A percentile compares a stretch with the other conserved stretches of the same genome.
Evolutionary conservation across 2,329 filamentous ascomycete species (phyloP).

Genomic region (Grosmannia serpens): DNA sequence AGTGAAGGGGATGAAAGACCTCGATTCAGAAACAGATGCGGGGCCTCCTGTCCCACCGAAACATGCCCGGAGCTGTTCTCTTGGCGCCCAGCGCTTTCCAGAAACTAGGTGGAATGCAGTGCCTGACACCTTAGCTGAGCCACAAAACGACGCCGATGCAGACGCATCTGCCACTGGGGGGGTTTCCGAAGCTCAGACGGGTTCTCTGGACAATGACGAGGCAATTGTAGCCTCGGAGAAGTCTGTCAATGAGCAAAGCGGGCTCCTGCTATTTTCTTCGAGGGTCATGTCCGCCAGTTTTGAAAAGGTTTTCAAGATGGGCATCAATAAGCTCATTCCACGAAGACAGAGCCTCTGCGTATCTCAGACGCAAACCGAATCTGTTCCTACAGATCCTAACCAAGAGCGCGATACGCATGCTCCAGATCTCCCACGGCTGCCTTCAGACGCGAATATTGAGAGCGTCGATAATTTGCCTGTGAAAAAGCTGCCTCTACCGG

Average conservation of each 20-base stretch:
- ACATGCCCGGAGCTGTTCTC: neutral
- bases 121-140: neutral
- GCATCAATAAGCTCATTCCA: slow-evolving; percentile 6
- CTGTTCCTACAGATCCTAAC: neutral
- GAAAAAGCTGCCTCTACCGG: neutral
- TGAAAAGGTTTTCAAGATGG: slow-evolving; percentile 6
- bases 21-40: neutral
- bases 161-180: neutral
- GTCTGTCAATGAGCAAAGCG: neutral
- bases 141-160: neutral
- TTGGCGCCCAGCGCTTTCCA: neutral
- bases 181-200: neutral
- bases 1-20: neutral
- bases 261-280: neutral
- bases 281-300: neutral
- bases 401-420: neutral
- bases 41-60: neutral
- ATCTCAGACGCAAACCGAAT: too few relatives aligned
- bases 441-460: neutral
- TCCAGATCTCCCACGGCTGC: neutral
- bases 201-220: neutral
- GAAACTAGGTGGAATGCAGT: neutral
- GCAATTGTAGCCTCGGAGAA: neutral
- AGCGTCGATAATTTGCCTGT: neutral
- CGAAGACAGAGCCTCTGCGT: neutral